Evolutionary conservation across 495 filamentous ascomycete genomes (phyloP).

Genomic region (Copromyces sp.): DNA sequence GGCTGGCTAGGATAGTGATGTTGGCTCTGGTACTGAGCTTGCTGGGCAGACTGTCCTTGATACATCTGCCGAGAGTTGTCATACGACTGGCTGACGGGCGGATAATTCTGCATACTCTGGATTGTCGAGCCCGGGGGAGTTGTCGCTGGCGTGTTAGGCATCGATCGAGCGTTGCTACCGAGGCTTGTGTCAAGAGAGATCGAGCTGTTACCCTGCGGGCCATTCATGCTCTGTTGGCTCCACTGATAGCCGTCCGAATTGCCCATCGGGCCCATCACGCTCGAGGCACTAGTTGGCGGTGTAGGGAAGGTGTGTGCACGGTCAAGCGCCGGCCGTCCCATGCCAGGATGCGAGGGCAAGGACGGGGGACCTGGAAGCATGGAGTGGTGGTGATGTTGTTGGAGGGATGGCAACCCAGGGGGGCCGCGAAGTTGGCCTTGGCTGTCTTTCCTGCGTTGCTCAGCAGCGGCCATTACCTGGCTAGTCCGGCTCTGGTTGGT

Average conservation of each 20-base stretch:
- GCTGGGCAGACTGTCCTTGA: constrained; percentile 58
- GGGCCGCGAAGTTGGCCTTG: constrained; percentile 40
- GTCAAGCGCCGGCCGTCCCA: constrained; percentile 62
- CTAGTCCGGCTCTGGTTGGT: constrained; percentile 74
- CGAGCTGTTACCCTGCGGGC: constrained; percentile 55
- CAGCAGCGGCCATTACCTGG: constrained; percentile 78
- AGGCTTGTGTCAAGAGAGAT: constrained; percentile 79
- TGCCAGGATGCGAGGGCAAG: constrained; percentile 62
- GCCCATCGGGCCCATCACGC: constrained; percentile 69
- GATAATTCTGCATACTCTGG: constrained; percentile 66
- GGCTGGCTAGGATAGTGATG: constrained; percentile 39
- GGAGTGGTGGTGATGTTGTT: constrained; percentile 64
- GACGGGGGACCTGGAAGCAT: constrained; percentile 65
- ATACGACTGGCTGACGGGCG: constrained; percentile 61
- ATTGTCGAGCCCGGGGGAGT: constrained; percentile 75
- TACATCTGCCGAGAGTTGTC: constrained; percentile 75
- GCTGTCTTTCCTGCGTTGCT: constrained; percentile 55
- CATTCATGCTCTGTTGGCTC: constrained; percentile 55
- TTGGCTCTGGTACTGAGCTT: constrained; percentile 50
- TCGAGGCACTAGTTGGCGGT: constrained; percentile 84
- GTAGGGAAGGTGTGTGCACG: constrained; percentile 87
- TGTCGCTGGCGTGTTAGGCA: constrained; percentile 85
- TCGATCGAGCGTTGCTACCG: constrained; percentile 73
- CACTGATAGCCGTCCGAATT: constrained; percentile 68
- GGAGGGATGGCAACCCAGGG: constrained; percentile 53